These are phyloP conservation scores for Dissoconium aciculare DNA, from an alignment of 2,329 filamentous ascomycete species.

Conservation along the genomic window DNA sequence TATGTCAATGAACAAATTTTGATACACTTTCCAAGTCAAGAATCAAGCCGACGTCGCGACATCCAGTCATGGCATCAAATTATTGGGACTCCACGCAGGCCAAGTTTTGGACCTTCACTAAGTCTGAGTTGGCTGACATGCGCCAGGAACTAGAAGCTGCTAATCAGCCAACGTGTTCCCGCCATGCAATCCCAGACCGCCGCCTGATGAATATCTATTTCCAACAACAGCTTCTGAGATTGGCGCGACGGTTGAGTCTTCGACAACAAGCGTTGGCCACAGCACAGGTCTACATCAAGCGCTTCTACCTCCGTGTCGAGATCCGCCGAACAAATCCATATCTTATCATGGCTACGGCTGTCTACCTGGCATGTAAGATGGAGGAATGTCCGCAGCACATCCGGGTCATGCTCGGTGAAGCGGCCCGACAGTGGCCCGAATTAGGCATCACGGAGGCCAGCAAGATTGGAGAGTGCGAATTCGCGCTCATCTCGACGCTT, in stretches of 20 bases:
- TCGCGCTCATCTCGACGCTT: slow-evolving; percentile 81
- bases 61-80: slow-evolving; percentile 96
- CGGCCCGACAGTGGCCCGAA: slow-evolving; percentile 71
- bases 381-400: slow-evolving; percentile 97
- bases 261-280: slow-evolving; percentile 89
- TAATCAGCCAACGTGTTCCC: slow-evolving; percentile 56
- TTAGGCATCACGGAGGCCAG: slow-evolving; percentile 61
- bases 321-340: slow-evolving; percentile 89
- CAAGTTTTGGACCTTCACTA: slow-evolving; percentile 78
- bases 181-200: slow-evolving; percentile 68
- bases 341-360: slow-evolving; percentile 76
- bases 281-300: slow-evolving; percentile 84
- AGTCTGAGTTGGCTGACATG: slow-evolving; percentile 60
- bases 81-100: slow-evolving; percentile 94
- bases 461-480: slow-evolving; percentile 86
- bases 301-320: slow-evolving; percentile 83
- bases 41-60: too few relatives aligned
- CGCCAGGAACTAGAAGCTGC: slow-evolving; percentile 59
- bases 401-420: slow-evolving; percentile 73
- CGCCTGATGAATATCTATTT: slow-evolving; percentile 83
- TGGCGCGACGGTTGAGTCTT: slow-evolving; percentile 69
- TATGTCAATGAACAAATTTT: too few relatives aligned
- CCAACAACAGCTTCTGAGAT: slow-evolving; percentile 67
- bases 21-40: too few relatives aligned
- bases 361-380: slow-evolving; percentile 95